phyloP scores from a whole-genome alignment of 2,329 filamentous ascomycete genomes.

The Fusarium sublunatum region DNA sequence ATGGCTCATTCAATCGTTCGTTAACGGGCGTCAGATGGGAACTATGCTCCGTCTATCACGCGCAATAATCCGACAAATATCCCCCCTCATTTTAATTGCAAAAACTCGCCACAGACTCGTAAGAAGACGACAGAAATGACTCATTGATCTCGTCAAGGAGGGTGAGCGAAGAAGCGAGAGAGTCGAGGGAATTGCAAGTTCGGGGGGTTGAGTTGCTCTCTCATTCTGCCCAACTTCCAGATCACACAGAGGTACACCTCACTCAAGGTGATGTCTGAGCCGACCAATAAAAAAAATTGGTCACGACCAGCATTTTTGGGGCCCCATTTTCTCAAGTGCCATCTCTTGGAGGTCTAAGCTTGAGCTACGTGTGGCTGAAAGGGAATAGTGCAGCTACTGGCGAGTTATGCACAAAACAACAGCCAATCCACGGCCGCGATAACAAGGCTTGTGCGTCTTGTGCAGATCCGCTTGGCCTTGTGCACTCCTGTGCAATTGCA shows the following conservation, averaged over 20 bases:
- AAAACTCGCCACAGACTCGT: slow-evolving; percentile 38
- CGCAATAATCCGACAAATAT: slow-evolving; percentile 34
- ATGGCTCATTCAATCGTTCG: slow-evolving; percentile 37
- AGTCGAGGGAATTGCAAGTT: slow-evolving; percentile 46
- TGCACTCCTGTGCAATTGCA: slow-evolving; percentile 38
- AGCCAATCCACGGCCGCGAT: slow-evolving; percentile 16
- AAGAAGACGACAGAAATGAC: slow-evolving; percentile 46
- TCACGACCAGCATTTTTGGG: slow-evolving; percentile 48
- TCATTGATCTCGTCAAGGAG: slow-evolving; percentile 48
- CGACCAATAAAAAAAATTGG: slow-evolving; percentile 56
- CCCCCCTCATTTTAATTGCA: slow-evolving; percentile 30
- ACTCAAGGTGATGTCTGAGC: slow-evolving; percentile 49
- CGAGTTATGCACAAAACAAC: slow-evolving; percentile 25
- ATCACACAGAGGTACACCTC: slow-evolving; percentile 52
- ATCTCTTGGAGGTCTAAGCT: slow-evolving; percentile 43
- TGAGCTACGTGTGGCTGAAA: slow-evolving; percentile 46
- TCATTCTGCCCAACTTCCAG: slow-evolving; percentile 46
- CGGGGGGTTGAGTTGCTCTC: slow-evolving; percentile 47
- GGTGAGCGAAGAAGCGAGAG: slow-evolving; percentile 45
- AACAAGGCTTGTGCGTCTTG: slow-evolving; percentile 6
- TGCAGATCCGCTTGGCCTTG: slow-evolving; percentile 25
- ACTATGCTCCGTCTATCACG: slow-evolving; percentile 21
- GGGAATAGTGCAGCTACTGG: slow-evolving; percentile 33
- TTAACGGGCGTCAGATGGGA: slow-evolving; percentile 30
- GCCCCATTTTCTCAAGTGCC: slow-evolving; percentile 49